A percentile compares a stretch with the other conserved stretches of the same genome.
phyloP scores from a whole-genome alignment of 192 early-diverging fungal species.

The Physocladia obscura region DNA sequence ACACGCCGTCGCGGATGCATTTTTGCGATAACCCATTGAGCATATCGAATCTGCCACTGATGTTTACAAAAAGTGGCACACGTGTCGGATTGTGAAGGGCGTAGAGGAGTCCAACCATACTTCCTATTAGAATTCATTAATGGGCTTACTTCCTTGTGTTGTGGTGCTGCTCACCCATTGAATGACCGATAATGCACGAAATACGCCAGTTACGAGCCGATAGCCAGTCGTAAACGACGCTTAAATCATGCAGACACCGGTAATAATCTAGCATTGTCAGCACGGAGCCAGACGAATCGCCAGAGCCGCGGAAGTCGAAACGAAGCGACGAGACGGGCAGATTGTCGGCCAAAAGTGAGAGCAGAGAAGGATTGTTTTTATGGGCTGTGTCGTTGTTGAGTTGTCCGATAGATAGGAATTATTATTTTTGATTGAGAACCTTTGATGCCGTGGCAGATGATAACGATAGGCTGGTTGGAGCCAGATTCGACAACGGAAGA shows the following conservation, averaged over 20 bases:
- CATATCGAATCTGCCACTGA: conserved; percentile 8
- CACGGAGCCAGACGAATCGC: conserved; percentile 7
- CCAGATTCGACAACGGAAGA: background rate
- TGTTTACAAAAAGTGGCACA: conserved; percentile 5
- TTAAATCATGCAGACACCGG: background rate
- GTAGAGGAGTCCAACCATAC: background rate
- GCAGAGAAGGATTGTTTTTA: conserved; percentile 11
- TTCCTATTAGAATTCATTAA: too few relatives aligned
- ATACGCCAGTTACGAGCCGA: background rate
- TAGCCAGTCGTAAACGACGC: background rate
- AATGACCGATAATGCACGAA: conserved; percentile 2
- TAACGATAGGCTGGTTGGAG: background rate
- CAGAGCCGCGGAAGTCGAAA: conserved; percentile 23
- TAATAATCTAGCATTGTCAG: conserved; percentile 5
- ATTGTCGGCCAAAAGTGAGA: background rate
- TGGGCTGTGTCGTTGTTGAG: background rate
- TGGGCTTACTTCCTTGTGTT: too few relatives aligned
- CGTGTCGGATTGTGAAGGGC: background rate
- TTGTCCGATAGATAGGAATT: background rate
- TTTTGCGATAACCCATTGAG: background rate
- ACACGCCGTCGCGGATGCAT: background rate
- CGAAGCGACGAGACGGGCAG: conserved; percentile 4
- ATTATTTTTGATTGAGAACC: background rate
- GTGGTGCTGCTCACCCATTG: conserved; percentile 18
- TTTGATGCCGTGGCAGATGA: conserved; percentile 8